Base-by-base conservation (phyloP, 148 eudicot species). In the Camellia lanceoleosa region DNA sequence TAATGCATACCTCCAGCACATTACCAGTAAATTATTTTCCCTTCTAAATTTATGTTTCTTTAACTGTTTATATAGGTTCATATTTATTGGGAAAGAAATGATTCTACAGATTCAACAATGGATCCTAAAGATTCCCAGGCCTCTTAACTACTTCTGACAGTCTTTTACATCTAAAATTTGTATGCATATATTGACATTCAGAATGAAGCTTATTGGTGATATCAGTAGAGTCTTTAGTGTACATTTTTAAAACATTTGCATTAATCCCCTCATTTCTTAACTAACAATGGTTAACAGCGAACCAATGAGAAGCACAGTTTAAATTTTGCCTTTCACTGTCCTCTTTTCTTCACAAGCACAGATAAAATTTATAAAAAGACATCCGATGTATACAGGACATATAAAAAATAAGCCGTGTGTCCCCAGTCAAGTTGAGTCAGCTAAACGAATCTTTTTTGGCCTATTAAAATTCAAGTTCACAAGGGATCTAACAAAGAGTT, bases 151-250 rank as follows among this genome's bases (percentile, higher is more conserved):
- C 55, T 46, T 44, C 15, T 1, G 73, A 70, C 3, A 30, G 73
- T 70, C 73, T 46, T 30, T 55, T 55, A 55, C 59, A 49, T 51
- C 54, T 71, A 51, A 12, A 71, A 71, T 71, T n/a, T 0, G 18
- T 20, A 19, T 9, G 38, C 74, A 19, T 20, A 47, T 19, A 19
- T 3, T 70, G 16, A 71, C 16, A 71, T n/a, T 19, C 74, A 10
- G 42, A 71, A 71, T 71, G 58, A 71, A 49, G 58, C 42, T 71
- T 42, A 47, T 51, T 49, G 41, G 74, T 51, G 58, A 71, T 49
- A 49, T 71, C 59, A 49, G 74, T 19, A n/a, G 38, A 30, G 58
- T 10, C 59, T 51, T 49, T 42, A 49, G 7, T 71, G 74, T 19
- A n/a, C 54, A 71, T 10, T 49, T 51, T 49, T 51, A 71, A 71